Conservation (phyloP, 179 eudicot genomes). For the Drosera spatulata region DNA sequence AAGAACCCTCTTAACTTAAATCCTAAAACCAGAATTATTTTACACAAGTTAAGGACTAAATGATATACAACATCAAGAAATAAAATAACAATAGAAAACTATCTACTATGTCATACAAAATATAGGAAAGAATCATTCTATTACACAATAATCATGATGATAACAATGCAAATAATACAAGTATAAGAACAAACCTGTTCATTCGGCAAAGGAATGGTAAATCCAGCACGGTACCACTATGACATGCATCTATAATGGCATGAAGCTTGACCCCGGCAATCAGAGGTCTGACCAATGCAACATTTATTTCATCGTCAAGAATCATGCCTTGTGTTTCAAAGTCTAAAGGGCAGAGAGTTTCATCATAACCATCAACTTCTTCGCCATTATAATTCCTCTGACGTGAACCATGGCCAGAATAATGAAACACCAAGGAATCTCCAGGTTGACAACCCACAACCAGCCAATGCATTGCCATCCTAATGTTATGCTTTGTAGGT, state of each 20-base stretch:
- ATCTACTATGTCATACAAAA: too few relatives aligned
- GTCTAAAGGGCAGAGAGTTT: constrained; percentile 89
- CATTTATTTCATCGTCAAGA: constrained; percentile 91
- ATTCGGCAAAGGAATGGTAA: constrained; percentile 85
- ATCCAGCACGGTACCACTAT: constrained; percentile 91
- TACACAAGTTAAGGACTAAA: too few relatives aligned
- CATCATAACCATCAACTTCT: constrained; percentile 93
- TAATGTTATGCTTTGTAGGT: constrained; percentile 74
- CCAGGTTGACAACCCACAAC: constrained; percentile 92
- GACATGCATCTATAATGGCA: constrained; percentile 94
- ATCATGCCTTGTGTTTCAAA: constrained; percentile 95
- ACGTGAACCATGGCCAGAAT: constrained; percentile 93
- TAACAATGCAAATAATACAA: too few relatives aligned
- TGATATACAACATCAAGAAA: too few relatives aligned
- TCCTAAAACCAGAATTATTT: too few relatives aligned
- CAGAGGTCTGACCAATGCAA: constrained; percentile 76
- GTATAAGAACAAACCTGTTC: constrained; percentile 46
- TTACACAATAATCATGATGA: too few relatives aligned
- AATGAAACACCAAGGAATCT: constrained; percentile 87
- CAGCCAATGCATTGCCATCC: constrained; percentile 87
- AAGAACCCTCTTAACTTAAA: too few relatives aligned
- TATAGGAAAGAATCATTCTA: too few relatives aligned
- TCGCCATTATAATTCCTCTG: constrained; percentile 68
- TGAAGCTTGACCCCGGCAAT: constrained; percentile 88
- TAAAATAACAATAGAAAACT: too few relatives aligned